Evolutionary conservation across 1,284 basidiomycete species (phyloP), one percentile per base, ranked within the genome.

Genomic region (Chondrostereum purpureum): DNA sequence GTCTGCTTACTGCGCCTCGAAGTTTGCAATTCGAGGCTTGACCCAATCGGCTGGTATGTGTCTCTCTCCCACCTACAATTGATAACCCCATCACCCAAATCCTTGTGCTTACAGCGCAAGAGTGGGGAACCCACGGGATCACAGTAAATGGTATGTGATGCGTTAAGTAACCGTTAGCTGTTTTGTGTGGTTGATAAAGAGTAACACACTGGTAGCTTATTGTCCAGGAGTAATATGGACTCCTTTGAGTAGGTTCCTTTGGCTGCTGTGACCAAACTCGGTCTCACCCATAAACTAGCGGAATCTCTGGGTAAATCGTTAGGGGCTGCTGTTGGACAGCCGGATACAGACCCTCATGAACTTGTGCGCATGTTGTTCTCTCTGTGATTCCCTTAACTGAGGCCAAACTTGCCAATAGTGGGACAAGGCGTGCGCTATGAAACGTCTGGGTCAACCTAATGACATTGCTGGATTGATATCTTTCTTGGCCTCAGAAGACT

Each of bases 91-190:
- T n/a, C n/a, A n/a, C n/a, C n/a, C n/a, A n/a, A n/a, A n/a, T n/a
- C n/a, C n/a, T n/a, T n/a, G n/a, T 12, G 11, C 14, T 24, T 42
- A 10, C 27, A 42, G 37, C 35, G 12, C 44, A 45, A 18, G 49
- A 50, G 34, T 42, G 42, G 47, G 47, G 47, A 12, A 5, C 13
- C 14, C 42, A 50, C 41, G 54, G 55, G 20, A 58, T 59, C 46
- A 60, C 54, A 5, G 55, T 55, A 20, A 60, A 59, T 44, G 49
- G 27, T 31, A n/a, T n/a, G n/a, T n/a, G n/a, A n/a, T n/a, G n/a
- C n/a, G n/a, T n/a, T n/a, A n/a, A n/a, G n/a, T 31, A 19, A 5
- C 14, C 27, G 10, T 11, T 8, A 16, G 3, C 10, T 47, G 19
- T 4, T 4, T 4, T 39, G 31, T 6, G 19, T 19, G 17, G 23